Conservation (phyloP, 495 filamentous ascomycete genomes). For the Neurospora sp. region DNA sequence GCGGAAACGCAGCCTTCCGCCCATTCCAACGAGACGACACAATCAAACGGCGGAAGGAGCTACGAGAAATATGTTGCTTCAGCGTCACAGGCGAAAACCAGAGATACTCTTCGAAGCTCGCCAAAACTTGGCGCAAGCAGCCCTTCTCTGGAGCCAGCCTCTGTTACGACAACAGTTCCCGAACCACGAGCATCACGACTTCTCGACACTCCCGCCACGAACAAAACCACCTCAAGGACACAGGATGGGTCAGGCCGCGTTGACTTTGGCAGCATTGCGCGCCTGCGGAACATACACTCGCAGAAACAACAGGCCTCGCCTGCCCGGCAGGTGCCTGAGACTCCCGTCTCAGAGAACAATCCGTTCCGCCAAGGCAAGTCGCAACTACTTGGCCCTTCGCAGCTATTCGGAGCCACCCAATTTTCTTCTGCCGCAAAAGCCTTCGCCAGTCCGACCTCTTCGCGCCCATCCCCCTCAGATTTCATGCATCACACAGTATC, state of each 20-base stretch:
- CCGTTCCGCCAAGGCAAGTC: constrained; percentile 28
- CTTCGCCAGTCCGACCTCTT: constrained; percentile 36
- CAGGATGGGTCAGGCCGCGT: constrained; percentile 17
- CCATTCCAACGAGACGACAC: constrained; percentile 30
- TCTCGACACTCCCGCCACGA: neutral
- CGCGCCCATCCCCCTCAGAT: constrained; percentile 35
- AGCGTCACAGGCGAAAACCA: constrained; percentile 3
- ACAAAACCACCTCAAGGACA: constrained; percentile 4
- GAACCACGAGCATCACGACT: constrained; percentile 25
- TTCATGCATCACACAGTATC: constrained; percentile 28
- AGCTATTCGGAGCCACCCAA: constrained; percentile 36
- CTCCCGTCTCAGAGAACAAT: constrained; percentile 26
- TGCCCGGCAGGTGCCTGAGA: constrained; percentile 24
- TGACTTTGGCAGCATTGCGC: constrained; percentile 9
- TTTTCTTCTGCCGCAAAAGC: constrained; percentile 30
- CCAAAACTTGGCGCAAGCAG: neutral
- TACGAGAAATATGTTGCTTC: constrained; percentile 26
- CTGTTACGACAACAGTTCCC: constrained; percentile 7
- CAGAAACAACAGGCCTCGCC: constrained; percentile 4
- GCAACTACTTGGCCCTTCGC: constrained; percentile 30
- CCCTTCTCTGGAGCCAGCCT: neutral
- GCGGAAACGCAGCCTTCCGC: neutral
- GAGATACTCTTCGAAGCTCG: neutral
- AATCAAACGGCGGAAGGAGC: constrained; percentile 34
- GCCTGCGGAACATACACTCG: constrained; percentile 2